Evolutionary conservation across 2,329 filamentous ascomycete genomes (phyloP).

Genomic region (Falciphora oryzae): DNA sequence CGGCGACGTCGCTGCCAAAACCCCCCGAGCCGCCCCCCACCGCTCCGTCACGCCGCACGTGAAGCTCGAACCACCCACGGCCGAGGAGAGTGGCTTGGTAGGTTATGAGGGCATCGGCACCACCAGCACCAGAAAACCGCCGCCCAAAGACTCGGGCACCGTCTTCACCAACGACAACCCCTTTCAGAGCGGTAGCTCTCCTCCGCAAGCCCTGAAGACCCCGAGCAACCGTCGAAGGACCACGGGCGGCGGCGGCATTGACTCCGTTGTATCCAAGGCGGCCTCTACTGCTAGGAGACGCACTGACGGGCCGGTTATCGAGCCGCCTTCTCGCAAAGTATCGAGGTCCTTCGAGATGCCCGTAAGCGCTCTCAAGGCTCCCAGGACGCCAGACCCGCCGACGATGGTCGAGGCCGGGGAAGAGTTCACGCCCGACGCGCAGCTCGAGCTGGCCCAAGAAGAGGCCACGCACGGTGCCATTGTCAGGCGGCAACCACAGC

Average conservation of each 20-base stretch:
- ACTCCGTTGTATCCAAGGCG: conserved; percentile 22
- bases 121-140: conserved; percentile 24
- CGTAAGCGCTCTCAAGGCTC: conserved; percentile 33
- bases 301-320: conserved; percentile 38
- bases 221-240: conserved; percentile 45
- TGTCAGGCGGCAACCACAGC: conserved; percentile 34
- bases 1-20: conserved; percentile 30
- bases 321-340: conserved; percentile 46
- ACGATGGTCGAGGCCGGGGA: conserved; percentile 62
- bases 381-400: conserved; percentile 25
- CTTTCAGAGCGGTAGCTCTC: conserved; percentile 81
- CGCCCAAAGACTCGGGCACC: conserved; percentile 39
- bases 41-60: conserved; percentile 48
- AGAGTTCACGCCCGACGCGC: conserved; percentile 90
- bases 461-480: conserved; percentile 44
- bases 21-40: conserved; percentile 16
- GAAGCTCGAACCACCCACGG: conserved; percentile 49
- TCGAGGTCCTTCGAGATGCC: conserved; percentile 56
- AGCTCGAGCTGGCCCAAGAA: conserved; percentile 71
- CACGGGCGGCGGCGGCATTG: conserved; percentile 32
- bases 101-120: conserved; percentile 3
- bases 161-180: conserved; percentile 88
- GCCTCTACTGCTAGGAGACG: conserved; percentile 36
- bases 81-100: conserved; percentile 29
- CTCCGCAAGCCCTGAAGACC: conserved; percentile 43